Evolutionary conservation across 257 asterid genomes (phyloP).

Genomic region (Lantana camara): DNA sequence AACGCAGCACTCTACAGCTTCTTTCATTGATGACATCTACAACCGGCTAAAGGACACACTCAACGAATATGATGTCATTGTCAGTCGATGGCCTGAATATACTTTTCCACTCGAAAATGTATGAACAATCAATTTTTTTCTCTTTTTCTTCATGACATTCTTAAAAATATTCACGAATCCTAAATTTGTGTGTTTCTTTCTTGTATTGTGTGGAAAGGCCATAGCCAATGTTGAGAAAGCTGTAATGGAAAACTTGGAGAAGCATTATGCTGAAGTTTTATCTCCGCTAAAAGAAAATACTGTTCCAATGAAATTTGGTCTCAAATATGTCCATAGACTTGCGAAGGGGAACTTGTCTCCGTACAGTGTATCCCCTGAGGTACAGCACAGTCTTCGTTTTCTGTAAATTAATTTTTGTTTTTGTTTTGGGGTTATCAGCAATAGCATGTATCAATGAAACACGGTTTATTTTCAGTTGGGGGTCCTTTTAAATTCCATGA

Average conservation of each 20-base stretch:
- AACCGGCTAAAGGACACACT: conserved; percentile 73
- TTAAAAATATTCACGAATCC: not conserved
- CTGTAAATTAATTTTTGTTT: not conserved
- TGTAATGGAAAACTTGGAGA: conserved; percentile 81
- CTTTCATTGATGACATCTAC: conserved; percentile 77
- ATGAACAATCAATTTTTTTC: conserved; percentile 20
- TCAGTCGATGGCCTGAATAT: conserved; percentile 95
- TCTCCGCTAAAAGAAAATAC: conserved; percentile 81
- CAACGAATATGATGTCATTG: conserved; percentile 71
- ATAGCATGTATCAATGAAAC: not conserved
- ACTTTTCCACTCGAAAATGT: conserved; percentile 75
- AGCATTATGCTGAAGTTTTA: conserved; percentile 74
- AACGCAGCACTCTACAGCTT: conserved; percentile 51
- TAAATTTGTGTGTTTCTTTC: not conserved
- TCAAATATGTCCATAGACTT: conserved; percentile 81
- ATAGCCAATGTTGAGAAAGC: conserved; percentile 91
- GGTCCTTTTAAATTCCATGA: conserved; percentile 77
- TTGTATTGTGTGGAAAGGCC: conserved; percentile 50
- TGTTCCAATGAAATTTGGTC: conserved; percentile 78
- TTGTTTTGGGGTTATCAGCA: not conserved
- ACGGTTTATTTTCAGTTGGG: conserved; percentile 70
- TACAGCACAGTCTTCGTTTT: conserved; percentile 11
- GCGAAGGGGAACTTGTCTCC: conserved; percentile 63
- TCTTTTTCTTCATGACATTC: no score
- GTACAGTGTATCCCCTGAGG: conserved; percentile 66